These are phyloP conservation scores for Dryadomyces quercus-mongolicae DNA, from an alignment of 2,329 filamentous ascomycete genomes.

Conservation along the genomic window DNA sequence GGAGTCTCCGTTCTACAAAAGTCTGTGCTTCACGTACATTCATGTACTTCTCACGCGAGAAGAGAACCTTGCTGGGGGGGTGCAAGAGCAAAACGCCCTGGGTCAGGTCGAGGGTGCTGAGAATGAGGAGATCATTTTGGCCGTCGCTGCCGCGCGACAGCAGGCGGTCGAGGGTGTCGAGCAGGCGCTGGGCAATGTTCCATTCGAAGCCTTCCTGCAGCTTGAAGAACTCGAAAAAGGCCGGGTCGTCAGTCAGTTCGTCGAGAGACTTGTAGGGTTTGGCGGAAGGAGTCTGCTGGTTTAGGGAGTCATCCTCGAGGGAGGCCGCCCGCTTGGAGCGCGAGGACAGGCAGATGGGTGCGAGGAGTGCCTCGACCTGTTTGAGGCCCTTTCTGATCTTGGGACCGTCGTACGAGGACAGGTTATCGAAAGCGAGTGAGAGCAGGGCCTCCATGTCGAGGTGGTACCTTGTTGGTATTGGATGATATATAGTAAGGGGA, in stretches of 20 bases:
- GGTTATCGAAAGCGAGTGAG: slow-evolving; percentile 89
- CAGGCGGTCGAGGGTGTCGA: slow-evolving; percentile 34
- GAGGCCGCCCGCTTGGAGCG: slow-evolving; percentile 11
- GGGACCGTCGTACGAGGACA: slow-evolving; percentile 78
- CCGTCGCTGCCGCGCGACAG: slow-evolving; percentile 28
- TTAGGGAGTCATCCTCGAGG: slow-evolving; percentile 12
- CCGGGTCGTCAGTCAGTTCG: slow-evolving; percentile 68
- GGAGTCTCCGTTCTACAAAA: too few species aligned
- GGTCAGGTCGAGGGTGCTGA: slow-evolving; percentile 76
- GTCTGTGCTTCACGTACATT: too few species aligned
- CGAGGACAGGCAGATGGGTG: slow-evolving; percentile 76
- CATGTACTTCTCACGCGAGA: slow-evolving; percentile 86
- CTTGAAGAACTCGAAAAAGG: slow-evolving; percentile 92
- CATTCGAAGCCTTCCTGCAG: slow-evolving; percentile 95
- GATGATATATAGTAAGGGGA: too few species aligned
- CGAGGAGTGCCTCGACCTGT: slow-evolving; percentile 86
- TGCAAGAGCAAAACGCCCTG: slow-evolving; percentile 84
- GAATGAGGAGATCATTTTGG: slow-evolving; percentile 77
- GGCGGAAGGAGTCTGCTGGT: slow-evolving; percentile 24
- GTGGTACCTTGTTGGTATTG: too few species aligned
- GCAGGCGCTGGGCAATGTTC: slow-evolving; percentile 82
- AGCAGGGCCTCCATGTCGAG: slow-evolving; percentile 73
- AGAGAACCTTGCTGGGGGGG: slow-evolving; percentile 76
- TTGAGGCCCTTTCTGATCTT: slow-evolving; percentile 90
- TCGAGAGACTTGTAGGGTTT: slow-evolving; percentile 45